These are phyloP conservation scores for Mucor velutinosus DNA, from an alignment of 371 early-diverging fungal genomes.

Conservation along the genomic window DNA sequence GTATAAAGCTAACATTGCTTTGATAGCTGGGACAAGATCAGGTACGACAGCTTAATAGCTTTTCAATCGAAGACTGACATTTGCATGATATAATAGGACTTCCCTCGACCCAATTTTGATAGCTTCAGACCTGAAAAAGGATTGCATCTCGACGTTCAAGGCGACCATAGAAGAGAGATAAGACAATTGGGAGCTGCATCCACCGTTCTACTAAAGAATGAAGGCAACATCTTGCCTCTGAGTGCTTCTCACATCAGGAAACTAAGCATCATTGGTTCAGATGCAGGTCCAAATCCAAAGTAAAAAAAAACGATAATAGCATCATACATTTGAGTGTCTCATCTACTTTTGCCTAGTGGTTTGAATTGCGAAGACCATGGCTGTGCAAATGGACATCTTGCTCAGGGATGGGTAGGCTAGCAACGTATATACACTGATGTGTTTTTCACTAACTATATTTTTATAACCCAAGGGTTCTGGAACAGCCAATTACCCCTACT, in stretches of 20 bases:
- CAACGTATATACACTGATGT: too few relatives aligned
- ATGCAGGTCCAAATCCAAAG: constrained; percentile 45
- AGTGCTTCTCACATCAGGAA: constrained; percentile 10
- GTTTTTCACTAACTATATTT: too few relatives aligned
- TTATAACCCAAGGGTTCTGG: constrained; percentile 46
- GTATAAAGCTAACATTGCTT: too few relatives aligned
- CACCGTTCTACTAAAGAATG: constrained; percentile 50
- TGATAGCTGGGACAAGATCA: constrained; percentile 26
- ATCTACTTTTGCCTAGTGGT: not conserved
- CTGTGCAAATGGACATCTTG: constrained; percentile 43
- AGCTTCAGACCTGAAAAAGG: constrained; percentile 28
- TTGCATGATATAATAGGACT: constrained; percentile 21
- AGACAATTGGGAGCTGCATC: constrained; percentile 57
- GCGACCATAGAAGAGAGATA: constrained; percentile 35
- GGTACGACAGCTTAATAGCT: constrained; percentile 1
- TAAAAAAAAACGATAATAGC: too few relatives aligned
- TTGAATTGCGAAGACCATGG: constrained; percentile 38
- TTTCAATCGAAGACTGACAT: too few relatives aligned
- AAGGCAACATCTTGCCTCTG: constrained; percentile 44
- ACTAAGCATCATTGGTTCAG: constrained; percentile 57
- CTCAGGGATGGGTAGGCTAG: constrained; percentile 53
- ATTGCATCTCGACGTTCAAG: constrained; percentile 40
- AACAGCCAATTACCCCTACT: constrained; percentile 60
- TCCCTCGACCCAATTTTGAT: constrained; percentile 42
- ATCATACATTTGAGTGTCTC: too few relatives aligned